Evolutionary conservation across 495 filamentous ascomycete genomes (phyloP).

Genomic region (Penicillium alfredii): DNA sequence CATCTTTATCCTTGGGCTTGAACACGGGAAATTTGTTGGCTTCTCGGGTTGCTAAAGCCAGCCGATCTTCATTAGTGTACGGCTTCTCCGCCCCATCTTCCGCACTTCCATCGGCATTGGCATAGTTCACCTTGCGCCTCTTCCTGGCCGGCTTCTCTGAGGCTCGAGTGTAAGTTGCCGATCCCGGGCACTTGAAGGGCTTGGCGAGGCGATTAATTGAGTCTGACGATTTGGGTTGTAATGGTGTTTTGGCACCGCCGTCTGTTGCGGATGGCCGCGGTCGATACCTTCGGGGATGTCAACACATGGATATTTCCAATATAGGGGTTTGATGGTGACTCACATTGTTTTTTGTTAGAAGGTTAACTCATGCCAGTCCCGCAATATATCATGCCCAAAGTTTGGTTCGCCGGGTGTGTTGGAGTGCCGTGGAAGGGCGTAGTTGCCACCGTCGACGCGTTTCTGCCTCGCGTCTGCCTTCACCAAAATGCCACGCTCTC

Average conservation of each 20-base stretch:
- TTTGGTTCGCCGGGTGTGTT: too few relatives aligned
- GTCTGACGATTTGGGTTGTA: conserved; percentile 36
- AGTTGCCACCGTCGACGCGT: conserved; percentile 20
- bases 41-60: conserved; percentile 81
- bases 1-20: conserved; percentile 79
- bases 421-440: too few relatives aligned
- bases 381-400: too few relatives aligned
- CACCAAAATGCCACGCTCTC: conserved; percentile 38
- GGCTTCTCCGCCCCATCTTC: conserved; percentile 68
- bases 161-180: conserved; percentile 61
- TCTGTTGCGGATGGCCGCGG: conserved; percentile 25
- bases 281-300: conserved; percentile 37
- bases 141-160: conserved; percentile 83
- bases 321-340: too few relatives aligned
- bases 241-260: conserved; percentile 34
- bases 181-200: conserved; percentile 92
- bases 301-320: not conserved
- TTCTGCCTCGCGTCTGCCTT: conserved; percentile 22
- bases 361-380: too few relatives aligned
- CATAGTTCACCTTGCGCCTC: conserved; percentile 83
- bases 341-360: too few relatives aligned
- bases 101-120: conserved; percentile 63
- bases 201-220: conserved; percentile 67
- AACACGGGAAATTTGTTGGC: conserved; percentile 88
- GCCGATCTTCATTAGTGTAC: conserved; percentile 82